Conservation (phyloP, 768 basidiomycete species). For the Tricholoma furcatifolium region DNA sequence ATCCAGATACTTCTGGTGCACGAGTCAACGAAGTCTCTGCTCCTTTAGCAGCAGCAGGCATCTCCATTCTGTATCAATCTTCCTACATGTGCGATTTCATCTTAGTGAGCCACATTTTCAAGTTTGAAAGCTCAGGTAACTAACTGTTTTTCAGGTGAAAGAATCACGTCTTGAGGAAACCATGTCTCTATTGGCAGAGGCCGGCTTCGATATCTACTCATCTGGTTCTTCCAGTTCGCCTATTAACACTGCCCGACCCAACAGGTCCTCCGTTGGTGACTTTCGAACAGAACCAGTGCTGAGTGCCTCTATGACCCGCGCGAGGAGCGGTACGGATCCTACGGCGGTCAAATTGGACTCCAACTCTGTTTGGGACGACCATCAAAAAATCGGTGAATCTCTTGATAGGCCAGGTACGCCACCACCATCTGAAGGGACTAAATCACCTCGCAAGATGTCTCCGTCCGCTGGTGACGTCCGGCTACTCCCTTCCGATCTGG, state of each 20-base stretch:
- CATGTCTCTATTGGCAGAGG: constrained; percentile 54
- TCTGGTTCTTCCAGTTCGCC: constrained; percentile 38
- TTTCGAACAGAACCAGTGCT: constrained; percentile 20
- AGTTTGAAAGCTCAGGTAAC: background rate
- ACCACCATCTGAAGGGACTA: background rate
- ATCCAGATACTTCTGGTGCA: constrained; percentile 63
- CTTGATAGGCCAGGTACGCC: constrained; percentile 2
- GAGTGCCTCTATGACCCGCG: constrained; percentile 38
- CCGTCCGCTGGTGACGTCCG: constrained; percentile 59
- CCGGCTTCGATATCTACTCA: constrained; percentile 67
- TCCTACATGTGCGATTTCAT: constrained; percentile 85
- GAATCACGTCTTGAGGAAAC: constrained; percentile 62
- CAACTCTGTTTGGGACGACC: constrained; percentile 8
- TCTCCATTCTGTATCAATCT: constrained; percentile 81
- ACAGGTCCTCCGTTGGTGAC: constrained; percentile 15
- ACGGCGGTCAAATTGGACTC: constrained; percentile 15
- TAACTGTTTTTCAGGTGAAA: constrained; percentile 51
- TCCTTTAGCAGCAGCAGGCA: constrained; percentile 71
- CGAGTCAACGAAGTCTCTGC: constrained; percentile 76
- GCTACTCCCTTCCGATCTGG: constrained; percentile 66
- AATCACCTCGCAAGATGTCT: constrained; percentile 35
- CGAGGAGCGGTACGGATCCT: constrained; percentile 34
- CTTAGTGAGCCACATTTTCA: constrained; percentile 47
- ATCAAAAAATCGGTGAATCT: background rate
- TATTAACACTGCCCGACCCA: constrained; percentile 15